These are phyloP conservation scores for Podospora appendiculata DNA, from an alignment of 495 filamentous ascomycete species.

Conservation along the genomic window DNA sequence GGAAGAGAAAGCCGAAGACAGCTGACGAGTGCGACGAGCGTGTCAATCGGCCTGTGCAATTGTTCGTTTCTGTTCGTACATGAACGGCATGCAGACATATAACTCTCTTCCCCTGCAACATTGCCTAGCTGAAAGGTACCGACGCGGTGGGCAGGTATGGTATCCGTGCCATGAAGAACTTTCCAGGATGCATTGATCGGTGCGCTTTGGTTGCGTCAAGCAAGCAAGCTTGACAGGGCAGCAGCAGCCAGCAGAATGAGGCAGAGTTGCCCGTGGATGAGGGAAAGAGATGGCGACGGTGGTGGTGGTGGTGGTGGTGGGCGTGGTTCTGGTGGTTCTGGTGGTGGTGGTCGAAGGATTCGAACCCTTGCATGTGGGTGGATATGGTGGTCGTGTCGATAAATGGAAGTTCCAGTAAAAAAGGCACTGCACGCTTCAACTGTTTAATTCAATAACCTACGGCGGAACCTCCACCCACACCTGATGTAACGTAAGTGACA, in stretches of 20 bases:
- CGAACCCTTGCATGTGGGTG: neutral
- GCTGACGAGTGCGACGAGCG: too few species aligned
- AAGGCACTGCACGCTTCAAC: constrained; percentile 9
- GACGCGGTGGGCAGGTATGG: neutral
- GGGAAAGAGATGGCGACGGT: constrained; percentile 4
- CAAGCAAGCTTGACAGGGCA: neutral
- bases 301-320: too few species aligned
- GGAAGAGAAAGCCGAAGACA: too few species aligned
- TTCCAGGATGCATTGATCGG: neutral
- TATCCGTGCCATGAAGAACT: neutral
- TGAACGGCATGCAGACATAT: too few species aligned
- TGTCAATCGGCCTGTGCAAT: too few species aligned
- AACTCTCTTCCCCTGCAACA: neutral
- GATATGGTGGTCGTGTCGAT: neutral
- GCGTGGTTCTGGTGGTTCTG: too few species aligned
- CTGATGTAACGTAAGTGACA: too few species aligned
- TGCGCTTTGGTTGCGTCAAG: neutral
- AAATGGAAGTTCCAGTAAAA: too few species aligned
- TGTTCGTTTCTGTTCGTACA: too few species aligned
- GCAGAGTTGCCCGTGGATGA: neutral
- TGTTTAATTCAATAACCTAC: constrained; percentile 14
- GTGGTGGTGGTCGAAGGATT: constrained; percentile 1
- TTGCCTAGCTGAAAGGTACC: neutral
- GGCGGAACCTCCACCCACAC: neutral
- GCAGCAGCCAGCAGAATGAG: neutral